Evolutionary conservation across 352 stramenopile genomes (phyloP).

Genomic region (Pythium sukuiense): DNA sequence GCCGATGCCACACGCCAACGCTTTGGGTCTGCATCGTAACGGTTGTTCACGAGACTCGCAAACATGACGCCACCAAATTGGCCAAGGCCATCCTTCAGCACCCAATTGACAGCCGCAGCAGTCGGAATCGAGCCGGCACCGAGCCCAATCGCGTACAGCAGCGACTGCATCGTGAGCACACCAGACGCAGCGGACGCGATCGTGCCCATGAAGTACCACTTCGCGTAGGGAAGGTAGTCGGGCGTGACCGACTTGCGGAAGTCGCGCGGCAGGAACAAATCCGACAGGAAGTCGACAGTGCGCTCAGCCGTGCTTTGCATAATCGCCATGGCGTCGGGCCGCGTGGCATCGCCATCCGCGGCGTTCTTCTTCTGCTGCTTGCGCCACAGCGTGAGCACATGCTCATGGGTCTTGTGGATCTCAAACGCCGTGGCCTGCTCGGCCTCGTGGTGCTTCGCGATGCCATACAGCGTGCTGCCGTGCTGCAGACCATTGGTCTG

Average conservation of each 20-base stretch:
- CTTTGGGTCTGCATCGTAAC: slow-evolving; percentile 95
- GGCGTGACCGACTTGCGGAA: slow-evolving; percentile 80
- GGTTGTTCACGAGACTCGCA: slow-evolving; percentile 88
- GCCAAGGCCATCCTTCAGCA: slow-evolving; percentile 96
- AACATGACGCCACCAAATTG: slow-evolving; percentile 96
- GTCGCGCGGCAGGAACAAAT: slow-evolving; percentile 90
- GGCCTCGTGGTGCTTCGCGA: slow-evolving; percentile 10
- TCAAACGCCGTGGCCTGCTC: slow-evolving; percentile 18
- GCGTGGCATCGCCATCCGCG: neutral
- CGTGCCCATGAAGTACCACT: slow-evolving; percentile 81
- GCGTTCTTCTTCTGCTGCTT: slow-evolving; percentile 18
- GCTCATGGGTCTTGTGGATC: slow-evolving; percentile 37
- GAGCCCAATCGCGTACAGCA: slow-evolving; percentile 94
- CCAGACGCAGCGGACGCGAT: slow-evolving; percentile 81
- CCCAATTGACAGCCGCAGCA: slow-evolving; percentile 95
- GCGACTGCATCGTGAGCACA: slow-evolving; percentile 93
- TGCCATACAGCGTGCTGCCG: slow-evolving; percentile 37
- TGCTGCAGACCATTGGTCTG: slow-evolving; percentile 40
- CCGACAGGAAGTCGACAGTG: slow-evolving; percentile 52
- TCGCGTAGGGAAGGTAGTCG: slow-evolving; percentile 88
- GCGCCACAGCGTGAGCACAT: slow-evolving; percentile 37
- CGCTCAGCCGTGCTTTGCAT: slow-evolving; percentile 35
- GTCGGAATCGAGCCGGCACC: slow-evolving; percentile 82
- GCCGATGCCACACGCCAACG: slow-evolving; percentile 91
- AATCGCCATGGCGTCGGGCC: slow-evolving; percentile 21